These are phyloP conservation scores for Aspergillus nomiae DNA, from an alignment of 2,329 filamentous ascomycete genomes.

Conservation along the genomic window DNA sequence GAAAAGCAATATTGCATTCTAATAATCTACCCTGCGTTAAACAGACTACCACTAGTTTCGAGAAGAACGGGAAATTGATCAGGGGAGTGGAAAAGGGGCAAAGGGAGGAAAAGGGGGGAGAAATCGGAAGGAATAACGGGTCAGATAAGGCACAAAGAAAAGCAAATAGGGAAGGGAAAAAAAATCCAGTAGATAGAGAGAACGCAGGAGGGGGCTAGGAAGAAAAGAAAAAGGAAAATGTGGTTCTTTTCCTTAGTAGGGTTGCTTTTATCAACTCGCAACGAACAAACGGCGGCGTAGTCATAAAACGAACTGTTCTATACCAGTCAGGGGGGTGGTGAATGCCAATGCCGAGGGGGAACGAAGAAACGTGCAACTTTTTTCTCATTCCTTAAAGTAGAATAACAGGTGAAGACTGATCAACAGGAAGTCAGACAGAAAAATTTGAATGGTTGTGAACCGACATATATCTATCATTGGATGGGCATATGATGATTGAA, in stretches of 20 bases:
- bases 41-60: not conserved
- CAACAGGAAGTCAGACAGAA: conserved; percentile 18
- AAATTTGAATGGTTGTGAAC: conserved; percentile 28
- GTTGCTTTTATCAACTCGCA: not conserved
- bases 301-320: not conserved
- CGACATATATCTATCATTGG: conserved; percentile 33
- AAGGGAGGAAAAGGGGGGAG: conserved; percentile 20
- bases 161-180: not conserved
- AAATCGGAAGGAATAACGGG: conserved; percentile 3
- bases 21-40: not conserved
- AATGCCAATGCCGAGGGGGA: conserved; percentile 7
- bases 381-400: conserved; percentile 20
- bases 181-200: not conserved
- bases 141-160: not conserved
- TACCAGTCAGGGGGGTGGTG: not conserved
- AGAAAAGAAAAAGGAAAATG: conserved; percentile 22
- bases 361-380: conserved; percentile 16
- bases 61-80: not conserved
- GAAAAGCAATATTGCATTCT: not conserved
- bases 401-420: conserved; percentile 23
- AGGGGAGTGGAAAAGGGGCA: not conserved
- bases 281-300: not conserved
- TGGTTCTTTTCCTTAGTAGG: not conserved
- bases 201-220: not conserved
- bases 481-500: conserved; percentile 21